A percentile compares a stretch with the other conserved stretches of the same genome.
Conservation (phyloP, 345 rosid species). For the Populus davidiana region DNA sequence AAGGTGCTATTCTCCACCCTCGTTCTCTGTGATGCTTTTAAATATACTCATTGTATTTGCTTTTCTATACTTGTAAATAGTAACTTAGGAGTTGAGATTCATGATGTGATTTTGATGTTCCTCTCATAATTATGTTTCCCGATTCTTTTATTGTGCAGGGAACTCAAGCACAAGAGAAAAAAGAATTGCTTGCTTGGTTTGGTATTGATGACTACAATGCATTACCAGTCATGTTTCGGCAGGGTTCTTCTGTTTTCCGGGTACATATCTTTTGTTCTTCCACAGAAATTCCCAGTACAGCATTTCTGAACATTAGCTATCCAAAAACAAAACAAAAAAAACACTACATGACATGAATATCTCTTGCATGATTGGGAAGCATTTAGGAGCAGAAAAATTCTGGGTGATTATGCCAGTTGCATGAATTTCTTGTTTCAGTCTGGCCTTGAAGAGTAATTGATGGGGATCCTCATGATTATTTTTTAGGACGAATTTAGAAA, state of each 20-base stretch:
- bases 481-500: too few species aligned
- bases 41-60: background rate
- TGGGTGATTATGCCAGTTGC: too few species aligned
- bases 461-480: too few species aligned
- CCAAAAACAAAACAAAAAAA: background rate
- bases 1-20: slow-evolving; percentile 44
- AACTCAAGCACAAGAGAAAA: slow-evolving; percentile 75
- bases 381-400: too few species aligned
- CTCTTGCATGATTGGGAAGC: too few species aligned
- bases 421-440: too few species aligned
- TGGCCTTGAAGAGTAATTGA: too few species aligned
- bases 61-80: background rate
- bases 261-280: slow-evolving; percentile 29
- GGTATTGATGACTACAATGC: slow-evolving; percentile 55
- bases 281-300: background rate
- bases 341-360: background rate
- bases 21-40: background rate
- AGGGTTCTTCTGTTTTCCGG: slow-evolving; percentile 66
- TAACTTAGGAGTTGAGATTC: background rate
- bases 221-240: slow-evolving; percentile 61
- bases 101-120: background rate
- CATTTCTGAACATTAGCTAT: background rate
- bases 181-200: slow-evolving; percentile 63
- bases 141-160: slow-evolving; percentile 44
- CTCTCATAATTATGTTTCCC: background rate